Evolutionary conservation across 495 filamentous ascomycete genomes (phyloP).

Genomic region (Amorphotheca resinae): DNA sequence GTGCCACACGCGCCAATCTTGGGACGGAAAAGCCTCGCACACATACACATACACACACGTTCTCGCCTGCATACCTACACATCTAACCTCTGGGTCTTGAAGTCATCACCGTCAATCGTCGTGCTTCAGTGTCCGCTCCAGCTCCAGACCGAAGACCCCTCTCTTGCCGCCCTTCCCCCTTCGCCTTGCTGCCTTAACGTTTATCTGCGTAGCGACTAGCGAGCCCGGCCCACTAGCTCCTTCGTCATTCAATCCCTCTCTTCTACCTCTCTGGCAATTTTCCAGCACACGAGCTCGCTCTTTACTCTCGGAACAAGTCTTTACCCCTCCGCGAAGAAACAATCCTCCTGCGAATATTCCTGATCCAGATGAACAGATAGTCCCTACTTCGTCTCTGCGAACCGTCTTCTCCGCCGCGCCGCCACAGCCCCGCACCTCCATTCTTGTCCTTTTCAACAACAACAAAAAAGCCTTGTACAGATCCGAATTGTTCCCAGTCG

Average conservation of each 20-base stretch:
- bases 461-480: neutral
- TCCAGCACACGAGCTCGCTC: neutral
- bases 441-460: conserved; percentile 4
- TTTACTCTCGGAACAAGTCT: neutral
- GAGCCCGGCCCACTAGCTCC: neutral
- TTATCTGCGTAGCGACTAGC: no score
- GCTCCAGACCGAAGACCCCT: no score
- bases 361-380: conserved; percentile 12
- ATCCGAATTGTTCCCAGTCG: conserved; percentile 1
- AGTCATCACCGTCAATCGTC: no score
- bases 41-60: no score
- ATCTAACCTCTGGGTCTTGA: no score
- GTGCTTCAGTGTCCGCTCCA: no score
- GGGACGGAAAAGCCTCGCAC: no score
- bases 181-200: no score
- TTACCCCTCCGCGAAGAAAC: neutral
- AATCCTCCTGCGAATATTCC: conserved; percentile 2
- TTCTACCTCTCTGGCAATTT: neutral
- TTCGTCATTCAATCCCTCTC: neutral
- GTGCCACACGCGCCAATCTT: no score
- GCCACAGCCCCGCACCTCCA: conserved; percentile 13
- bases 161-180: no score
- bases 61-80: no score
- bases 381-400: conserved; percentile 1
- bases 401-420: neutral